Base-by-base conservation (phyloP, 257 asterid species). In the Solanum pinnatisectum region DNA sequence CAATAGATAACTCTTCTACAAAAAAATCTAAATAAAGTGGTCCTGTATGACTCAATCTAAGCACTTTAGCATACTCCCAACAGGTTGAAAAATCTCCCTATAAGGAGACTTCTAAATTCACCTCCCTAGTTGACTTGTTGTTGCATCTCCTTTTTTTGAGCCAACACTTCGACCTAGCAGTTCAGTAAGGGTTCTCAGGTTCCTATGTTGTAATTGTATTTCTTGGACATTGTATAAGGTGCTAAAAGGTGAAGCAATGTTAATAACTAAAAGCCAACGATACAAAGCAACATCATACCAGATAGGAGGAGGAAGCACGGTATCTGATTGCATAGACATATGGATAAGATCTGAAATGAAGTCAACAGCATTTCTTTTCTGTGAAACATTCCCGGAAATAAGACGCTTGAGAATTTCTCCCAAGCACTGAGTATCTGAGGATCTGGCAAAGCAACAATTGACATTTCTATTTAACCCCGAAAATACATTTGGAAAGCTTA, bases 351-450 rank as follows among this genome's bases (percentile, higher is more conserved):
- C 93, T 60, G 95, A 91, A 88, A 96, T 89, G 84, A 95, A 87
- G 91, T 94, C 98, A 90, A 93, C 84, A 86, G 94, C 98, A 94
- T 96, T 96, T 92, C 88, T 94, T 92, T 94, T 94, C 90, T 90
- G 98, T 68, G 95, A 91, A 84, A 77, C 88, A 90, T 87, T 92
- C 86, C 93, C 92, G 8, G 96, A 91, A 91, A 39, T 84, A 87
- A 92, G 90, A 88, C 90, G 92, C 92, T 91, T 93, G 65, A 96
- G 90, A 90, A 96, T 92, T 87, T 95, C 93, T 88, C 92, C 83
- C 89, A 96, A 92, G 89, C 95, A 93, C 85, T 87, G 86, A 79
- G 89, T 84, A 89, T 94, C 94, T 67, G 93, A 93, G 94, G 94
- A 92, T 92, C 99, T 96, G 93, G 74, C 82, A 77, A 87, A 89